Conservation (phyloP, 2,329 filamentous ascomycete genomes). For the Fusarium guadeloupense region DNA sequence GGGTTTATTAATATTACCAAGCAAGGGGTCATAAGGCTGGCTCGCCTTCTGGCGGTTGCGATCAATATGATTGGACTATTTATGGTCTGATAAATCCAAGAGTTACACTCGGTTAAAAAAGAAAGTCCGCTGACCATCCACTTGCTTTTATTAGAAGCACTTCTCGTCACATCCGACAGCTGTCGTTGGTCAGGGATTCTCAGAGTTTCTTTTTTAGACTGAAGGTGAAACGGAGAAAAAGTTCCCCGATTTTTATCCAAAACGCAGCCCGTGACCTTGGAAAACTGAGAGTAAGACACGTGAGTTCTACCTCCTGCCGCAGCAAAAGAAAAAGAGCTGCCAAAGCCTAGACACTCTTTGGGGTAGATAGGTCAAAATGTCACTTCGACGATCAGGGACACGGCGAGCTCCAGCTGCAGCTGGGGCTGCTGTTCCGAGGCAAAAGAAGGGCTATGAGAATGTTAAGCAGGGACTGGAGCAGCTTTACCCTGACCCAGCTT, state of each 20-base stretch:
- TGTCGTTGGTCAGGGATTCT: too few species aligned
- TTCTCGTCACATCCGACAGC: too few species aligned
- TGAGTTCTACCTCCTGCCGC: neutral
- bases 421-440: slow-evolving; percentile 21
- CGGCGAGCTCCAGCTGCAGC: slow-evolving; percentile 36
- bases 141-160: neutral
- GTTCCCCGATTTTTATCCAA: neutral
- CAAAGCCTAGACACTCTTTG: neutral
- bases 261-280: neutral
- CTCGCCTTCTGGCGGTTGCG: neutral
- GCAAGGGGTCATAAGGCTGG: slow-evolving; percentile 28
- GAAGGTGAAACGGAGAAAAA: slow-evolving; percentile 3
- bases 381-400: slow-evolving; percentile 21
- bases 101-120: neutral
- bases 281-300: neutral
- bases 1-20: slow-evolving; percentile 1
- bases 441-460: slow-evolving; percentile 49
- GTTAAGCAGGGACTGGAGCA: slow-evolving; percentile 53
- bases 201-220: too few species aligned
- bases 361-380: slow-evolving; percentile 4
- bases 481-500: slow-evolving; percentile 47
- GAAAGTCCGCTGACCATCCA: neutral
- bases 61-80: slow-evolving; percentile 1
- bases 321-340: neutral
- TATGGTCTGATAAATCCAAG: neutral